Evolutionary conservation across 768 basidiomycete genomes (phyloP).

Genomic region (Trametes coccinea): DNA sequence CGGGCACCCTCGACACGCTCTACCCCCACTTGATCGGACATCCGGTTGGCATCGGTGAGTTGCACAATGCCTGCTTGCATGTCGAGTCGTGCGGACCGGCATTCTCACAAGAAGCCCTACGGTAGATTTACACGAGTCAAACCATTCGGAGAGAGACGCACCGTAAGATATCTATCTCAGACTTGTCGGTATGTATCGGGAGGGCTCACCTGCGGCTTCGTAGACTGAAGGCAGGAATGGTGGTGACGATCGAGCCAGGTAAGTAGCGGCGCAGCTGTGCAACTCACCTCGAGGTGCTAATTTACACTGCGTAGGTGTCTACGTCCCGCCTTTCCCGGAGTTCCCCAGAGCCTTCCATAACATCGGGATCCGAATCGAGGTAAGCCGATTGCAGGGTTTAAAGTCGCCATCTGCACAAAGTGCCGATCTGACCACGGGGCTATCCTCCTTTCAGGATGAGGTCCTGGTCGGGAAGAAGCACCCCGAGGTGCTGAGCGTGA

Average conservation of each 20-base stretch:
- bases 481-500: constrained; percentile 61
- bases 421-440: background rate
- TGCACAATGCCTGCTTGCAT: no score
- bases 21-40: constrained; percentile 95
- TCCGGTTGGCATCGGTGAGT: constrained; percentile 84
- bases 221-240: constrained; percentile 82
- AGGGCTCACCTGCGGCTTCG: no score
- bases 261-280: background rate
- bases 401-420: background rate
- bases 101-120: background rate
- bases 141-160: constrained; percentile 53
- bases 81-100: background rate
- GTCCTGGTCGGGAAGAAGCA: constrained; percentile 66
- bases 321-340: constrained; percentile 75
- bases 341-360: constrained; percentile 92
- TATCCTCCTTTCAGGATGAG: constrained; percentile 52
- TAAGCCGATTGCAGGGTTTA: background rate
- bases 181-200: no score
- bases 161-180: constrained; percentile 39
- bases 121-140: constrained; percentile 90
- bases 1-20: constrained; percentile 65
- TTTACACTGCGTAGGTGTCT: constrained; percentile 55
- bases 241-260: constrained; percentile 92
- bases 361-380: constrained; percentile 87
- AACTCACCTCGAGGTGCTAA: background rate